Base-by-base conservation (phyloP, 1,139 yeast species). In the Pichia sp. region DNA sequence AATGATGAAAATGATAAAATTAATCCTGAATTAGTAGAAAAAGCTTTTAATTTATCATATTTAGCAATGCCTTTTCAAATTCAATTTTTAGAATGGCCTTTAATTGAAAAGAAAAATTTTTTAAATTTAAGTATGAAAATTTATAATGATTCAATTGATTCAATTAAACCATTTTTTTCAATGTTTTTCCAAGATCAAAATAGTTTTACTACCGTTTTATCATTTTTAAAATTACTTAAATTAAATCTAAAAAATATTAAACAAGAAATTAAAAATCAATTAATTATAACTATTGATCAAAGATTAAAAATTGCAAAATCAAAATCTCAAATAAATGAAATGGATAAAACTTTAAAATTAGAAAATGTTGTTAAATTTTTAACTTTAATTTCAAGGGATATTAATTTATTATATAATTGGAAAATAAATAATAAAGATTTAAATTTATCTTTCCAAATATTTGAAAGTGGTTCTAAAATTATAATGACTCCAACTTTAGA, bases 11-110 rank as follows among this genome's bases (percentile, higher is more conserved):
- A 41, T 12, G 40, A 31, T 6, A 31, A 30, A 20, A 41, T 51
- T 16, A 52, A 55, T 44, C 50, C 56, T 7, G 51, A 49, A 9
- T 39, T 48, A 24, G 54, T 55, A n/a, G 48, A 50, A 20, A 51
- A 47, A 37, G 51, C 56, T 10, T 53, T 51, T 22, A 53, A 52
- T 25, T 37, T 58, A 32, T 56, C 61, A 27, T 46, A 47, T 35
- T 35, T 55, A 27, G 44, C 55, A 12, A 55, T 56, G 58, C 52
- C 56, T 8, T 45, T 57, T 36, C 55, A 50, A 35, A 23, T 55
- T 16, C 54, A 51, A 6, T 46, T 50, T 31, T 30, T 48, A n/a
- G 50, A 54, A 29, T 60, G 63, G 63, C 64, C 64, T 2, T 22
- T 45, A 12, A 16, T 29, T n/a, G 47, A 47, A 30, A 49, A 48